Conservation (phyloP, 306 rosid genomes). For the Trifolium pratense region DNA sequence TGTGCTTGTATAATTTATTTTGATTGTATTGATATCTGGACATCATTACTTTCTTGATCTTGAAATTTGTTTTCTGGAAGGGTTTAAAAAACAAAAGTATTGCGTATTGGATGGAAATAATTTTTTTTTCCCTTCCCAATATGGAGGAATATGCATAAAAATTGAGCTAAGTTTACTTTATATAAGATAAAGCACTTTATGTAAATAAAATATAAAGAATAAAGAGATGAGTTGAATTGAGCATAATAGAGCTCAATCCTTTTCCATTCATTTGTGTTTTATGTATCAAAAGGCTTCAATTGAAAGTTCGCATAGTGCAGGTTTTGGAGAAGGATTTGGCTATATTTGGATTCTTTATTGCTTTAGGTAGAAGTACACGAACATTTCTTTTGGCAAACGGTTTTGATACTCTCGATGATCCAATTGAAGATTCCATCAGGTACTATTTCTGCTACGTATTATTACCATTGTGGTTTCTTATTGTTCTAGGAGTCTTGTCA, state of each 20-base stretch:
- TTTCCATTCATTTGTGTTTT: conserved; percentile 26
- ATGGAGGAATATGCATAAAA: conserved; percentile 8
- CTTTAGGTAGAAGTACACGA: conserved; percentile 86
- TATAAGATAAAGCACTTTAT: conserved; percentile 6
- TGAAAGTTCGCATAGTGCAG: conserved; percentile 58
- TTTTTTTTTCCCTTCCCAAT: background rate
- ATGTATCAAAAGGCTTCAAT: conserved; percentile 36
- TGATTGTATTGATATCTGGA: conserved; percentile 32
- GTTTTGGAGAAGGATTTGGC: conserved; percentile 98
- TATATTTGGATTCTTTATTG: conserved; percentile 95
- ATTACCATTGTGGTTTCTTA: conserved; percentile 30
- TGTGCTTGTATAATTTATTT: conserved; percentile 16
- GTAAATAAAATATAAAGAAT: conserved; percentile 2
- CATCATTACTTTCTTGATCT: conserved; percentile 16
- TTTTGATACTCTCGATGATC: conserved; percentile 65
- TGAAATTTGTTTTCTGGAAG: conserved; percentile 8
- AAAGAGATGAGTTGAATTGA: conserved; percentile 37
- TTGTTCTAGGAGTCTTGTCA: conserved; percentile 31
- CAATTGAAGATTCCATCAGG: conserved; percentile 88
- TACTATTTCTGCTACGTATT: conserved; percentile 45
- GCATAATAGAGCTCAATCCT: conserved; percentile 22
- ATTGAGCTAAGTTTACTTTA: conserved; percentile 16
- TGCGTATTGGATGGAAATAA: background rate
- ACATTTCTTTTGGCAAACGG: conserved; percentile 83
- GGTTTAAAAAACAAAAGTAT: conserved; percentile 15